Conservation (phyloP, 2,329 filamentous ascomycete species). For the Cryoendolithus antarcticus region DNA sequence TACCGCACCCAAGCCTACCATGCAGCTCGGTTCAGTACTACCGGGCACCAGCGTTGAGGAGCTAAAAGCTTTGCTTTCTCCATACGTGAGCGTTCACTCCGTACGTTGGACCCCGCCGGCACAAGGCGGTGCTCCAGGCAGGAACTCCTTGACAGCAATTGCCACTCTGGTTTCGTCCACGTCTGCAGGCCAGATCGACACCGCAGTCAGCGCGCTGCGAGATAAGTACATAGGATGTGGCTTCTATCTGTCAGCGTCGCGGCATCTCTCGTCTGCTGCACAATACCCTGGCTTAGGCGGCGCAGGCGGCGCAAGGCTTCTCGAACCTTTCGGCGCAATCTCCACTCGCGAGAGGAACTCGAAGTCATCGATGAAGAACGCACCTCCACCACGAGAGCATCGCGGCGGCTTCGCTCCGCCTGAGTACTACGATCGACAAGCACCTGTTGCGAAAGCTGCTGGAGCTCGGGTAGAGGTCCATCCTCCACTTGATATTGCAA, state of each 20-base stretch:
- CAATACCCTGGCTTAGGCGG: constrained; percentile 3
- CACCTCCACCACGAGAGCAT: constrained; percentile 39
- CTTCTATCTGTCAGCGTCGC: constrained; percentile 66
- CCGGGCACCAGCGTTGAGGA: constrained; percentile 45
- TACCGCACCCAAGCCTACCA: constrained; percentile 36
- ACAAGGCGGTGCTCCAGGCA: constrained; percentile 36
- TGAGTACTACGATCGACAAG: constrained; percentile 52
- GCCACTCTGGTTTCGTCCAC: constrained; percentile 72
- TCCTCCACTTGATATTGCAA: constrained; percentile 64
- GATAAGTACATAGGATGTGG: constrained; percentile 78
- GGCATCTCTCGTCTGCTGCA: constrained; percentile 63
- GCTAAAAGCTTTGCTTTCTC: constrained; percentile 39
- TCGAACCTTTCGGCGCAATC: constrained; percentile 20
- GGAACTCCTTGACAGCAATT: constrained; percentile 64
- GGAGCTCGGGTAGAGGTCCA: constrained; percentile 36
- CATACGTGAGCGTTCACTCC: constrained; percentile 15
- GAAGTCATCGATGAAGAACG: constrained; percentile 24
- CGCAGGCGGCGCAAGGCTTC: constrained; percentile 4
- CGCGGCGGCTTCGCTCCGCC: constrained; percentile 61
- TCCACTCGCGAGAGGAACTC: constrained; percentile 10
- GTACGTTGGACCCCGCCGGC: constrained; percentile 13
- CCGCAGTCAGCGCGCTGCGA: constrained; percentile 63
- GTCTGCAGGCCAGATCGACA: constrained; percentile 70
- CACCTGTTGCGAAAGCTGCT: constrained; percentile 39
- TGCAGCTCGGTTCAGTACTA: constrained; percentile 43